Evolutionary conservation across 495 filamentous ascomycete species (phyloP).

Genomic region (Articulospora tetracladia): DNA sequence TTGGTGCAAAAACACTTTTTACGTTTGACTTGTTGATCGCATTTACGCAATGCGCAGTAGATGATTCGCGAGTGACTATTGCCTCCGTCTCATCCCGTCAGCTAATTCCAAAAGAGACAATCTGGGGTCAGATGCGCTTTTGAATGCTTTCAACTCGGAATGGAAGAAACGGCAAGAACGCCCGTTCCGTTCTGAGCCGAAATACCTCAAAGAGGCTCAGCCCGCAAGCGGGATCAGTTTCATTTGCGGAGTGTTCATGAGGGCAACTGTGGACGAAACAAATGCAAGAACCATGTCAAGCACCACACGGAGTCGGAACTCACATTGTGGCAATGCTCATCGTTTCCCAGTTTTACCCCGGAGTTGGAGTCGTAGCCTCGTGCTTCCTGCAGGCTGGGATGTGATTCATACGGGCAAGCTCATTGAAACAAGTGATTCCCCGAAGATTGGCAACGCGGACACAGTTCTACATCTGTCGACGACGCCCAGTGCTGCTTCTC

Average conservation of each 20-base stretch:
- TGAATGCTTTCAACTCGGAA: background rate
- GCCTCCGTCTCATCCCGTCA: background rate
- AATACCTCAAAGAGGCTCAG: conserved; percentile 9
- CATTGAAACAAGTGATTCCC: background rate
- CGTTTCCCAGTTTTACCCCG: conserved; percentile 3
- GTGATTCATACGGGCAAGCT: background rate
- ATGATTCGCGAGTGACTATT: background rate
- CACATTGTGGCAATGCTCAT: background rate
- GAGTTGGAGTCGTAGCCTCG: background rate
- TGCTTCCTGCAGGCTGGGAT: background rate
- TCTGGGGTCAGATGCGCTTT: background rate
- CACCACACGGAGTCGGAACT: background rate
- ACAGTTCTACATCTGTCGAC: background rate
- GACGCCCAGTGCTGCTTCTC: conserved; percentile 10
- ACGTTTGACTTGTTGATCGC: background rate
- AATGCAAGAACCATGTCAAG: background rate
- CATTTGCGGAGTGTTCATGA: background rate
- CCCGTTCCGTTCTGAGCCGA: background rate
- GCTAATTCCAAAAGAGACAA: background rate
- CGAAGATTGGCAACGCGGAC: background rate
- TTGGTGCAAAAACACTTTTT: background rate
- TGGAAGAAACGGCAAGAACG: background rate
- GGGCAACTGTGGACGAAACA: background rate
- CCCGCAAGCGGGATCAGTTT: background rate
- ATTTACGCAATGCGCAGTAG: background rate